These are phyloP conservation scores for Pyracantha coccinea DNA, from an alignment of 331 rosid genomes.

Conservation along the genomic window DNA sequence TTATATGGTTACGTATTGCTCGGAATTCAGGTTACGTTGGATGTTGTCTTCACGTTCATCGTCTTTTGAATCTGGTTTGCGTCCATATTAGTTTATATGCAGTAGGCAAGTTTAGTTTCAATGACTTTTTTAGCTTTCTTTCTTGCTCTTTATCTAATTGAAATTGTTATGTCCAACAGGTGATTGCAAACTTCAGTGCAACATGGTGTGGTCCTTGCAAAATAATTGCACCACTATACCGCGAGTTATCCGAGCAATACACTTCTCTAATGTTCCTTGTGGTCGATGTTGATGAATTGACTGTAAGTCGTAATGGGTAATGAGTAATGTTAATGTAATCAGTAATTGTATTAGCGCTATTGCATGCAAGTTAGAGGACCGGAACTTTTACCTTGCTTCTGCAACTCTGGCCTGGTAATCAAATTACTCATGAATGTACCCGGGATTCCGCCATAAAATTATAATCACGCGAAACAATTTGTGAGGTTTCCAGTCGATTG, in stretches of 20 bases:
- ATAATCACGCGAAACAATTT: background rate
- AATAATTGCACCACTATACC: slow-evolving; percentile 59
- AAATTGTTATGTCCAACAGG: slow-evolving; percentile 38
- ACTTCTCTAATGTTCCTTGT: slow-evolving; percentile 69
- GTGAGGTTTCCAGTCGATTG: background rate
- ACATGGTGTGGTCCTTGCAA: slow-evolving; percentile 98
- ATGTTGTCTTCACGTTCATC: too few species aligned
- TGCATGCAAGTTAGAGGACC: background rate
- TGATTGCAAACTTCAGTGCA: slow-evolving; percentile 92
- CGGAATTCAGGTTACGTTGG: too few species aligned
- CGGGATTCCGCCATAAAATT: background rate
- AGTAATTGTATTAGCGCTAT: background rate
- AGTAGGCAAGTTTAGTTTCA: background rate
- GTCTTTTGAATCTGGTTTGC: background rate
- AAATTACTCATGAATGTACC: background rate
- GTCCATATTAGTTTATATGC: background rate
- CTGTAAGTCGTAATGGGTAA: slow-evolving; percentile 70
- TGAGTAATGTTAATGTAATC: background rate
- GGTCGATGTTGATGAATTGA: slow-evolving; percentile 84
- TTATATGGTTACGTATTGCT: too few species aligned
- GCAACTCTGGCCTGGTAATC: background rate
- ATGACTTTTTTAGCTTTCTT: background rate
- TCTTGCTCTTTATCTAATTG: background rate
- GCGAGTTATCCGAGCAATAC: slow-evolving; percentile 79
- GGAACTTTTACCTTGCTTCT: too few species aligned